Percentiles rank a stretch among this genome's conserved stretches.
phyloP scores from a whole-genome alignment of 805 yeast genomes.

The Isabelozyma pseudorhagii region DNA sequence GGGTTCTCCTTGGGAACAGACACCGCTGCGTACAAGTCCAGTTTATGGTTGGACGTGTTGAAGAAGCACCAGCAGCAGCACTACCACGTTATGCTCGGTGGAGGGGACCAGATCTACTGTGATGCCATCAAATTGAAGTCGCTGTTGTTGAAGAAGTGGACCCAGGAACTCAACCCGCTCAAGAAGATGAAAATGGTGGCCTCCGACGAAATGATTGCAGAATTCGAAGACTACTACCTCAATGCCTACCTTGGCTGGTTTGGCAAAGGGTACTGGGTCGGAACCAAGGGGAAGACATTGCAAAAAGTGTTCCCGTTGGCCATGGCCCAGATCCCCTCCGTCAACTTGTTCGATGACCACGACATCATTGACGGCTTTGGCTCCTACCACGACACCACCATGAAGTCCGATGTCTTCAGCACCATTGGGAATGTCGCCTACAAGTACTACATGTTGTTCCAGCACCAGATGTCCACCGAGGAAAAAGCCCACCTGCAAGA shows the following conservation, averaged over 20 bases:
- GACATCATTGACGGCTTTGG: slow-evolving; percentile 97
- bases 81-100: slow-evolving; percentile 95
- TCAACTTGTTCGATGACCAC: slow-evolving; percentile 91
- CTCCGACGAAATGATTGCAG: slow-evolving; percentile 46
- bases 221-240: slow-evolving; percentile 66
- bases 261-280: slow-evolving; percentile 85
- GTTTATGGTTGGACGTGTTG: slow-evolving; percentile 84
- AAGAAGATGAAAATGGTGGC: slow-evolving; percentile 39
- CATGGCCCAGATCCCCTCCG: slow-evolving; percentile 76
- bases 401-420: slow-evolving; percentile 64
- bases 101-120: slow-evolving; percentile 94
- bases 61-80: slow-evolving; percentile 55
- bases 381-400: slow-evolving; percentile 73
- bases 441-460: slow-evolving; percentile 86
- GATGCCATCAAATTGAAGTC: slow-evolving; percentile 71
- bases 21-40: slow-evolving; percentile 64
- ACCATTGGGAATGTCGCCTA: slow-evolving; percentile 78
- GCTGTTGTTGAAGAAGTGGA: slow-evolving; percentile 59
- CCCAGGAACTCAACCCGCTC: slow-evolving; percentile 47
- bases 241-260: slow-evolving; percentile 82
- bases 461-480: slow-evolving; percentile 66
- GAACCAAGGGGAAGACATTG: slow-evolving; percentile 59
- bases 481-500: slow-evolving; percentile 25
- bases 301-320: slow-evolving; percentile 73
- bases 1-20: slow-evolving; percentile 80